These are phyloP conservation scores for Phytophthora crassamura DNA, from an alignment of 352 stramenopile genomes.

Conservation along the genomic window DNA sequence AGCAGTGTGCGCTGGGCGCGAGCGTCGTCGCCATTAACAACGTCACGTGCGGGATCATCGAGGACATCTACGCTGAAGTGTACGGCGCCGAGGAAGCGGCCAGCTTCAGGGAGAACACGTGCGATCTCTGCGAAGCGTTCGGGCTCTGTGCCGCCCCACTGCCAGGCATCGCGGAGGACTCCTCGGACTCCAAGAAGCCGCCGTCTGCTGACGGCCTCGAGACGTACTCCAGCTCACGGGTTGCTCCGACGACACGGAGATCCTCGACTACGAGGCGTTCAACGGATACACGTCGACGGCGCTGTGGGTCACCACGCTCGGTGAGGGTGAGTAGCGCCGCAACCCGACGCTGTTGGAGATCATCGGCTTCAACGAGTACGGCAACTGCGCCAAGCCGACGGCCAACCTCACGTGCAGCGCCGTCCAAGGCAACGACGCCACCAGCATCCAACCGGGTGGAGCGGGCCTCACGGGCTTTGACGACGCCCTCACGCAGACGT, in stretches of 20 bases:
- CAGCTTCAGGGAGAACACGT: constrained; percentile 45
- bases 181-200: constrained; percentile 38
- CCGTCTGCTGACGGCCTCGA: constrained; percentile 37
- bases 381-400: constrained; percentile 55
- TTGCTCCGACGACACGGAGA: constrained; percentile 58
- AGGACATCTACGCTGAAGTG: constrained; percentile 47
- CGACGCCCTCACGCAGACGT: constrained; percentile 24
- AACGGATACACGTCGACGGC: constrained; percentile 50
- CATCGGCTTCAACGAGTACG: constrained; percentile 55
- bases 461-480: constrained; percentile 53
- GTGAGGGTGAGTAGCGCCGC: constrained; percentile 37
- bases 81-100: constrained; percentile 51
- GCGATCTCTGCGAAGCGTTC: constrained; percentile 45
- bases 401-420: constrained; percentile 59
- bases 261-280: constrained; percentile 70
- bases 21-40: constrained; percentile 51
- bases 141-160: constrained; percentile 70
- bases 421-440: constrained; percentile 55
- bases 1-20: constrained; percentile 42
- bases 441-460: constrained; percentile 41
- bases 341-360: constrained; percentile 70
- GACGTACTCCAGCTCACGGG: constrained; percentile 64
- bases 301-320: constrained; percentile 60
- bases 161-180: constrained; percentile 58
- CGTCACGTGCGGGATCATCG: constrained; percentile 48